Percentiles rank a stretch among this genome's conserved stretches.
These are phyloP conservation scores for Pigoraptor vietnamica DNA, from an alignment of 78 protist species.

Conservation along the genomic window DNA sequence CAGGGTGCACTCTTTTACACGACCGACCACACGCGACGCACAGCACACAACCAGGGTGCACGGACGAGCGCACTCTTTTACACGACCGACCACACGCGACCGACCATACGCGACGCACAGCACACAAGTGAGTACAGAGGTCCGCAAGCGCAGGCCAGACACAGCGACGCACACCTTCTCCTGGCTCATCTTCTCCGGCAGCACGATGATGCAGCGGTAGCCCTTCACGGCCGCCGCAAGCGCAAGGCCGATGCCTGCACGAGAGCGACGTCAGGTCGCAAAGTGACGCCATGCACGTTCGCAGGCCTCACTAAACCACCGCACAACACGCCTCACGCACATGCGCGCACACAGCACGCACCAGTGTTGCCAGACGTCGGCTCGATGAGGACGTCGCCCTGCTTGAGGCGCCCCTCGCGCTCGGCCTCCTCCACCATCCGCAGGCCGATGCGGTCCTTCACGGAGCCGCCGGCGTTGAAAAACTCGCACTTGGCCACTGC, in stretches of 20 bases:
- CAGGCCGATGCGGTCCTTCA: slow-evolving; percentile 89
- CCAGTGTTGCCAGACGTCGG: slow-evolving; percentile 96
- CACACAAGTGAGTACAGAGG: too few relatives aligned
- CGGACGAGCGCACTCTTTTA: too few relatives aligned
- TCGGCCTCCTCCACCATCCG: slow-evolving; percentile 89
- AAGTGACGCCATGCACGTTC: too few relatives aligned
- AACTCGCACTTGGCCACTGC: slow-evolving; percentile 91
- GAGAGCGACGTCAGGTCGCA: not conserved
- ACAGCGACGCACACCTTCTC: slow-evolving; percentile 57
- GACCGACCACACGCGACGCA: too few relatives aligned
- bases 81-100: too few relatives aligned
- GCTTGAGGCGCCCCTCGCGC: slow-evolving; percentile 72
- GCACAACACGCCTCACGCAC: not conserved
- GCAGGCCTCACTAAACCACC: not conserved
- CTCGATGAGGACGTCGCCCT: slow-evolving; percentile 92
- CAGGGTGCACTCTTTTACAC: too few relatives aligned
- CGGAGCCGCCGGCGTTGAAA: slow-evolving; percentile 93
- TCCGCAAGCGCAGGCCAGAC: not conserved
- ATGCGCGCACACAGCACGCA: not conserved
- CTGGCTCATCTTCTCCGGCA: slow-evolving; percentile 93
- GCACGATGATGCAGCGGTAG: slow-evolving; percentile 85
- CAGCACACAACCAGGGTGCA: too few relatives aligned
- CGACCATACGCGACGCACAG: too few relatives aligned
- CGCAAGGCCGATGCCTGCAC: slow-evolving; percentile 86
- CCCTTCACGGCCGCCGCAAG: slow-evolving; percentile 91